Evolutionary conservation across 345 rosid species (phyloP), one percentile per base, ranked within the genome.

Genomic region (Euphorbia pulcherrima): DNA sequence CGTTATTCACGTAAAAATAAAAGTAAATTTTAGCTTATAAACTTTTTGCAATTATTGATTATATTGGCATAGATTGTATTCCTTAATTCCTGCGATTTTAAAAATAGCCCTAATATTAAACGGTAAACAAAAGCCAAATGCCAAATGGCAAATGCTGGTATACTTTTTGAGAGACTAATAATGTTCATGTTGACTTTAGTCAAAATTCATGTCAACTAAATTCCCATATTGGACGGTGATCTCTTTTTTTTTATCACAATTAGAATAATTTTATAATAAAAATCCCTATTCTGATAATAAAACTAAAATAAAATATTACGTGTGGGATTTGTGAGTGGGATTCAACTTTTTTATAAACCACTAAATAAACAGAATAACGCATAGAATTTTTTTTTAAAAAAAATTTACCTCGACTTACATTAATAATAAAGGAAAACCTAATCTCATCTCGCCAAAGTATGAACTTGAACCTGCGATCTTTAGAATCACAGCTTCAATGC

Each of bases 301-400:
- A 39, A 39, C 5, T 39, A n/a, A 33, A 33, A 33, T 33, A 33
- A 33, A 33, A 5, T 41, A 7, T 41, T 41, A 14, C 47, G 14
- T 41, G 47, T 41, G 47, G 47, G 40, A n/a, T 62, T 46, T 41
- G 80, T 70, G 78, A 74, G 37, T 56, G 47, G 48, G 51, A 26
- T 61, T 52, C 73, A 24, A 23, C 13, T 23, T 55, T 24, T 23
- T 55, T 24, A 24, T 23, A 10, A 4, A 6, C 27, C 23, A 17
- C 13, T 5, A 58, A 58, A 28, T 53, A 4, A 29, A 58, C 0
- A 1, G 4, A 30, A 28, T 54, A 20, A 29, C 33, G 39, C 60
- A 23, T 6, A 29, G 79, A 72, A 78, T 65, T 66, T 78, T 64
- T 68, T 44, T 48, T 69, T 69, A 30, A 14, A 1, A 44, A 56